Percentiles rank a stretch among this genome's conserved stretches.
Evolutionary conservation across 2,329 filamentous ascomycete genomes (phyloP).

Genomic region (Trichoderma citrinoviride): DNA sequence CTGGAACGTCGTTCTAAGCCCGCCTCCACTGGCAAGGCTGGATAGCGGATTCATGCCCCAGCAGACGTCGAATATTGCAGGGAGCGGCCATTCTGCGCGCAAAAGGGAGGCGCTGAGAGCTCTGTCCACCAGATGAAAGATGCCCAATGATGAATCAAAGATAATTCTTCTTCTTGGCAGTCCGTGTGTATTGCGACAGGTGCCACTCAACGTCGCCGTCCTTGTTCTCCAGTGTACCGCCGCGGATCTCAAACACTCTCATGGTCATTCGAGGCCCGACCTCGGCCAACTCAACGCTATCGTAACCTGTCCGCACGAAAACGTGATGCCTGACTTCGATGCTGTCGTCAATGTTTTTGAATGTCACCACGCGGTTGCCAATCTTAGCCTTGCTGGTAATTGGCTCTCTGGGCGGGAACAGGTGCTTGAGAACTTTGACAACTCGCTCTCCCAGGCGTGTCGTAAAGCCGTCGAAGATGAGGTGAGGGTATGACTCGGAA

Average conservation of each 20-base stretch:
- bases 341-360: conserved; percentile 89
- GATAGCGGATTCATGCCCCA: neutral
- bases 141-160: conserved; percentile 53
- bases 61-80: neutral
- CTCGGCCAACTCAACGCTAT: conserved; percentile 84
- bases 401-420: conserved; percentile 86
- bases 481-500: conserved; percentile 86
- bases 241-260: conserved; percentile 88
- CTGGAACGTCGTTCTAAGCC: neutral
- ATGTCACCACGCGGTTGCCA: conserved; percentile 85
- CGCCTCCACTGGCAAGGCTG: neutral
- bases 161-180: conserved; percentile 93
- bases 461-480: conserved; percentile 93
- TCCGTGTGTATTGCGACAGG: conserved; percentile 91
- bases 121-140: neutral
- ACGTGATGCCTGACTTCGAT: conserved; percentile 83
- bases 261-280: conserved; percentile 97
- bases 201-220: conserved; percentile 97
- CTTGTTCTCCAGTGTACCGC: conserved; percentile 88
- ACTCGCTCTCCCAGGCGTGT: conserved; percentile 77
- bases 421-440: conserved; percentile 86
- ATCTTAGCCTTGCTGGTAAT: conserved; percentile 70
- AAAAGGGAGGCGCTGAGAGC: neutral
- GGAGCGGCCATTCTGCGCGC: neutral
- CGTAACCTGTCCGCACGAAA: conserved; percentile 88